Evolutionary conservation across 176 grass and related monocot species (phyloP).

Genomic region (Oryza rufipogon): DNA sequence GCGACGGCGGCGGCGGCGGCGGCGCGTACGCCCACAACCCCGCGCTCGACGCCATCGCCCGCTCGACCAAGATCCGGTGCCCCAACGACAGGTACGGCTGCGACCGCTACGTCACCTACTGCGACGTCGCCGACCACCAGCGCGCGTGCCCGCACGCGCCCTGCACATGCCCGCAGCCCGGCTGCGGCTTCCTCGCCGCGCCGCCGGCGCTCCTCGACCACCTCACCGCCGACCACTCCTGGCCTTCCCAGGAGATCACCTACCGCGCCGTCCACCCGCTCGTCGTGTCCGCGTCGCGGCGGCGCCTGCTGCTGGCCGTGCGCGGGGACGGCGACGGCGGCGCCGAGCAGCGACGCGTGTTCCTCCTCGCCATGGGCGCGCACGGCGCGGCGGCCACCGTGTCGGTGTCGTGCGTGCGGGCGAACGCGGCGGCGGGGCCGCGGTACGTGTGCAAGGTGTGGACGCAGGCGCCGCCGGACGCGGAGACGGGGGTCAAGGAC

Average conservation of each 20-base stretch:
- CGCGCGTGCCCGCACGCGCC: constrained; percentile 12
- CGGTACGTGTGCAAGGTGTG: constrained; percentile 42
- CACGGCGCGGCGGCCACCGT: constrained; percentile 1
- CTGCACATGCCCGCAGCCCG: constrained; percentile 26
- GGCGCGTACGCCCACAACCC: background rate
- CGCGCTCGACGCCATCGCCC: constrained; percentile 16
- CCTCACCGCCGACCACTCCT: constrained; percentile 1
- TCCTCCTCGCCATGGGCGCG: constrained; percentile 33
- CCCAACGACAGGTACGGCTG: constrained; percentile 6
- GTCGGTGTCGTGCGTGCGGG: constrained; percentile 35
- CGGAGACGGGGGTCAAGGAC: background rate
- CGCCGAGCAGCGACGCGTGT: background rate
- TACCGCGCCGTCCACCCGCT: background rate
- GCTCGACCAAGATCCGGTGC: constrained; percentile 2
- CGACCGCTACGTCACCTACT: background rate
- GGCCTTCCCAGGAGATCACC: background rate
- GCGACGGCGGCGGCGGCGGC: background rate
- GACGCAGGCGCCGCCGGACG: background rate
- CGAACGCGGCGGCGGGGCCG: background rate
- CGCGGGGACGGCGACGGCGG: background rate
- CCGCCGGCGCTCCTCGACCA: background rate
- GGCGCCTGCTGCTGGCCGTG: background rate
- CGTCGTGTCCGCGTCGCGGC: background rate
- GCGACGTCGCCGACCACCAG: background rate
- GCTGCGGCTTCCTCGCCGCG: constrained; percentile 3